Conservation (phyloP, 495 filamentous ascomycete species). For the Platismatia glauca region DNA sequence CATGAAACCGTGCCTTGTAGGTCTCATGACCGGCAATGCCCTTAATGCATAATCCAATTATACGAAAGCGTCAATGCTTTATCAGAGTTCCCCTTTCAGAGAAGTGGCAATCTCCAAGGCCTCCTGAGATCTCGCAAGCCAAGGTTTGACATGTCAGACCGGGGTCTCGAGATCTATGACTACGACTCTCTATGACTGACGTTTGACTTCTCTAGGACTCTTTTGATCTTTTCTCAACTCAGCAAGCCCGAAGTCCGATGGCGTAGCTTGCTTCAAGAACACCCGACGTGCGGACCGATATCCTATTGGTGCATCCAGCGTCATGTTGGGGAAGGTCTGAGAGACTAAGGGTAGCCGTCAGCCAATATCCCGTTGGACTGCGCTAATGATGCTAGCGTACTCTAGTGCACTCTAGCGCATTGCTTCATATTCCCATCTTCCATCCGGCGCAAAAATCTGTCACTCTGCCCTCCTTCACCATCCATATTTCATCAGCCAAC, state of each 20-base stretch:
- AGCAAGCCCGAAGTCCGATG: not conserved
- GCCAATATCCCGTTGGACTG: not conserved
- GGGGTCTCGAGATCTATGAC: not conserved
- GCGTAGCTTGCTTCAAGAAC: not conserved
- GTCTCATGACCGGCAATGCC: not conserved
- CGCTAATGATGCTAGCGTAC: constrained; percentile 6
- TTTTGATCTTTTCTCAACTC: not conserved
- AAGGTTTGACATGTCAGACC: not conserved
- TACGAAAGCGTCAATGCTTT: not conserved
- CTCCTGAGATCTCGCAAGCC: not conserved
- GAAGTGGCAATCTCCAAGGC: not conserved
- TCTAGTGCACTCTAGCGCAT: constrained; percentile 2
- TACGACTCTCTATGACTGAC: no score
- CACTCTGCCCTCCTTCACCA: constrained; percentile 7
- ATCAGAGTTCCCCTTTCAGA: not conserved
- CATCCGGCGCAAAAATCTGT: not conserved
- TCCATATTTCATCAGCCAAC: constrained; percentile 5
- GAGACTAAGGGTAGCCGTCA: no score
- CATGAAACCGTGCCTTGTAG: not conserved
- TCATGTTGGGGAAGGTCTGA: no score
- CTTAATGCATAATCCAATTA: not conserved
- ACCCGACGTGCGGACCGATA: not conserved
- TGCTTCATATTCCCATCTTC: not conserved
- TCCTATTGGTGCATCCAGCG: not conserved
- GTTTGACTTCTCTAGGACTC: no score